phyloP scores from a whole-genome alignment of 2,329 filamentous ascomycete genomes.

The Tolypocladium pustulatum region DNA sequence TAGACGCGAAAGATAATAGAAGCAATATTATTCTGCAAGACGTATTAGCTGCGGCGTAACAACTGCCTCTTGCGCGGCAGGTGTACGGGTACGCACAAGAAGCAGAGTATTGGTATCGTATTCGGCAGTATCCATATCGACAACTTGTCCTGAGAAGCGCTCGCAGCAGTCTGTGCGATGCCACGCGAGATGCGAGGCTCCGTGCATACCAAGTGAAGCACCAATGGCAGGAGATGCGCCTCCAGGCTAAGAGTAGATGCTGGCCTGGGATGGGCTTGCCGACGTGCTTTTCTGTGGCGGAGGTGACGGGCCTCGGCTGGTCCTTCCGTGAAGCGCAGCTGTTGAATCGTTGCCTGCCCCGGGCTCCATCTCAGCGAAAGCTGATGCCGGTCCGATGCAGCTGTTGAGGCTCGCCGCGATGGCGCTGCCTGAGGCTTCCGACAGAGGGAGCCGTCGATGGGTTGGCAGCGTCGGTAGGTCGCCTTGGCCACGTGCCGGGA shows the following conservation, averaged over 20 bases:
- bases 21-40: constrained; percentile 42
- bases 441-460: constrained; percentile 1
- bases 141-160: constrained; percentile 12
- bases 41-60: constrained; percentile 4
- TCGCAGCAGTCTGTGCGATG: constrained; percentile 1
- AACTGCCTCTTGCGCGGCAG: no score
- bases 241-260: background rate
- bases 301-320: constrained; percentile 8
- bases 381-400: constrained; percentile 9
- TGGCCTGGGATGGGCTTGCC: background rate
- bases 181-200: background rate
- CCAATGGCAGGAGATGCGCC: background rate
- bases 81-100: constrained; percentile 37
- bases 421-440: background rate
- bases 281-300: background rate
- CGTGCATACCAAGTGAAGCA: constrained; percentile 1
- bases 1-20: constrained; percentile 46
- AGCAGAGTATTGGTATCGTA: constrained; percentile 52
- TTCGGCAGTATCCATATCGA: constrained; percentile 53
- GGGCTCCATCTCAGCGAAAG: constrained; percentile 29
- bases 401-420: constrained; percentile 1
- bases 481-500: background rate
- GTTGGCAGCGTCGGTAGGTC: background rate
- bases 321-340: constrained; percentile 6
- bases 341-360: constrained; percentile 4